Percentiles rank a stretch among this genome's conserved stretches.
Conservation (phyloP, 2,329 filamentous ascomycete genomes). For the Penicillium frequentans region DNA sequence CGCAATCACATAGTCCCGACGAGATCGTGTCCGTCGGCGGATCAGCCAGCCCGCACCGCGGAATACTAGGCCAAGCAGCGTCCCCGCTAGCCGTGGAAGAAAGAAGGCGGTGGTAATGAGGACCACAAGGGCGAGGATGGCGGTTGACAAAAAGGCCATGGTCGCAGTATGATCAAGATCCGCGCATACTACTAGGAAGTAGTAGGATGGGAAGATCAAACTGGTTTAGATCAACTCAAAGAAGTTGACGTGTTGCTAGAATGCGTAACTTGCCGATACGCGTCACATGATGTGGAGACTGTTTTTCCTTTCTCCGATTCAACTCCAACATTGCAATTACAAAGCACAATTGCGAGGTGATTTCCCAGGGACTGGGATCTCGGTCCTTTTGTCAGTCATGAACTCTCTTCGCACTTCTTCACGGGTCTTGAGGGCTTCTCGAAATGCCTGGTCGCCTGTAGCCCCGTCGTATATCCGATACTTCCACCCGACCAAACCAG, state of each 20-base stretch:
- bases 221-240: slow-evolving; percentile 1
- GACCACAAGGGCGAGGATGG: slow-evolving; percentile 32
- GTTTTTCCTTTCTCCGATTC: slow-evolving; percentile 5
- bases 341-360: background rate
- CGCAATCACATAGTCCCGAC: slow-evolving; percentile 56
- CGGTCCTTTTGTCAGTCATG: slow-evolving; percentile 6
- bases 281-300: slow-evolving; percentile 21
- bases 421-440: slow-evolving; percentile 1
- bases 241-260: slow-evolving; percentile 23
- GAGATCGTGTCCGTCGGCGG: slow-evolving; percentile 62
- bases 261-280: slow-evolving; percentile 19
- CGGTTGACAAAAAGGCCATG: slow-evolving; percentile 37
- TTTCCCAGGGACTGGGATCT: slow-evolving; percentile 1
- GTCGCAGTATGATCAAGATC: slow-evolving; percentile 15
- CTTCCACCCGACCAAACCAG: slow-evolving; percentile 52
- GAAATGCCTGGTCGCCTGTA: background rate
- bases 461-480: slow-evolving; percentile 37
- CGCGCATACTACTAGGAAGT: slow-evolving; percentile 19
- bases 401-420: slow-evolving; percentile 8
- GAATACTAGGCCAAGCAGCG: slow-evolving; percentile 36
- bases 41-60: slow-evolving; percentile 60
- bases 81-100: slow-evolving; percentile 35
- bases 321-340: slow-evolving; percentile 1
- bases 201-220: background rate
- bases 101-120: slow-evolving; percentile 34